Evolutionary conservation across 2,329 filamentous ascomycete genomes (phyloP).

Genomic region (Aureobasidium vineae): DNA sequence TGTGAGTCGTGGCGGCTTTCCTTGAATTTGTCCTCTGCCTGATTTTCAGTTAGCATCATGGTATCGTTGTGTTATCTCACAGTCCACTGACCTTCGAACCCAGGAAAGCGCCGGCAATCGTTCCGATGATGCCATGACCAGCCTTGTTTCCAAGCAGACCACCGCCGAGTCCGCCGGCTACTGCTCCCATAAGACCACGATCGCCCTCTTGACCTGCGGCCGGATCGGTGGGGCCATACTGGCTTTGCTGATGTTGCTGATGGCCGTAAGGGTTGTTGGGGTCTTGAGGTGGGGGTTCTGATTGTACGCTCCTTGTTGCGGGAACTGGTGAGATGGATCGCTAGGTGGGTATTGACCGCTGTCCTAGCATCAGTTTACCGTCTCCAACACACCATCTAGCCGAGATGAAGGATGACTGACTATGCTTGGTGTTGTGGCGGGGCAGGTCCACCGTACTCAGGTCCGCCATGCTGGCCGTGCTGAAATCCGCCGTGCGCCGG

Average conservation of each 20-base stretch:
- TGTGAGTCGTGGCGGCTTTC: conserved; percentile 37
- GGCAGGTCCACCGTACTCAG: conserved; percentile 35
- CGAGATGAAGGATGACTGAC: conserved; percentile 35
- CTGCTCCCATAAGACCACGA: conserved; percentile 56
- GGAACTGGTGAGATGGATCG: conserved; percentile 30
- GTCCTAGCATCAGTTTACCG: conserved; percentile 15
- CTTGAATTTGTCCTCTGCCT: conserved; percentile 54
- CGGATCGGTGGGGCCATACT: conserved; percentile 47
- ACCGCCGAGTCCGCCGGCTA: conserved; percentile 58
- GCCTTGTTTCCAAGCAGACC: conserved; percentile 57
- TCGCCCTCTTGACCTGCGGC: conserved; percentile 53
- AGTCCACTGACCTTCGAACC: conserved; percentile 47
- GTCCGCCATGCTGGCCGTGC: conserved; percentile 42
- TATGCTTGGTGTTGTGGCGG: conserved; percentile 37
- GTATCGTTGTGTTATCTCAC: background rate
- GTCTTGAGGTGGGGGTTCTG: conserved; percentile 41
- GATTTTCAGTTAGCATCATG: background rate
- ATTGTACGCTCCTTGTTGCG: conserved; percentile 44
- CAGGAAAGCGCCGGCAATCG: conserved; percentile 56
- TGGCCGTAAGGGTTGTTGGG: conserved; percentile 40
- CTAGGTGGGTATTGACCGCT: conserved; percentile 35
- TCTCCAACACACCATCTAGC: conserved; percentile 32
- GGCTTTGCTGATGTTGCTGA: conserved; percentile 34
- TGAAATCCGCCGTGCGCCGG: conserved; percentile 52
- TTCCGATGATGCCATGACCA: conserved; percentile 58